Percentiles rank a stretch among this genome's conserved stretches.
phyloP scores from a whole-genome alignment of 2,329 filamentous ascomycete genomes.

The Esteya vermicola region DNA sequence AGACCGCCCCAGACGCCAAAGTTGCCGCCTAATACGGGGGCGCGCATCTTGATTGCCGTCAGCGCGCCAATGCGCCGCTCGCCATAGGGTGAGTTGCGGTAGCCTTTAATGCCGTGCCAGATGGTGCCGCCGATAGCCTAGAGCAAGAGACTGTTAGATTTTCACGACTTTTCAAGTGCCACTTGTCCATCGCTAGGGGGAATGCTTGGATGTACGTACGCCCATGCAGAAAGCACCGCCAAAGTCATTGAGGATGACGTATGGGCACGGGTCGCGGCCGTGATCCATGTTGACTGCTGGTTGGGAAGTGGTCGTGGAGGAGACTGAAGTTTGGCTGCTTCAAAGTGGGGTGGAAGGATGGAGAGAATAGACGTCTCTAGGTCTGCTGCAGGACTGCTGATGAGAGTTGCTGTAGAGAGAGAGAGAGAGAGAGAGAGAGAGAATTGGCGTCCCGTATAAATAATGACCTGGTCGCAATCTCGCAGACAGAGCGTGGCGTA shows the following conservation, averaged over 20 bases:
- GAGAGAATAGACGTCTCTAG: too few species aligned
- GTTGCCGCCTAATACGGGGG: slow-evolving; percentile 91
- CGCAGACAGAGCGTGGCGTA: not conserved
- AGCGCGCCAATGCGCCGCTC: slow-evolving; percentile 91
- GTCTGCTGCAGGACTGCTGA: too few species aligned
- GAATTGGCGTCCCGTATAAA: not conserved
- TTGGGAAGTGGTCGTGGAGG: not conserved
- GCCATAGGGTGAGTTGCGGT: slow-evolving; percentile 78
- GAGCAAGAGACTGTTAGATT: not conserved
- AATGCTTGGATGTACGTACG: slow-evolving; percentile 5
- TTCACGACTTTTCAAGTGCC: not conserved
- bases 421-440: not conserved
- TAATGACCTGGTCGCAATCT: not conserved
- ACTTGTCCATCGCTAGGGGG: not conserved
- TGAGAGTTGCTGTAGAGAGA: too few species aligned
- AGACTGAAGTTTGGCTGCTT: too few species aligned
- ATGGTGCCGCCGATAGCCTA: slow-evolving; percentile 67
- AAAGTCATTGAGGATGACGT: slow-evolving; percentile 93
- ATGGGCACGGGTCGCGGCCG: slow-evolving; percentile 90
- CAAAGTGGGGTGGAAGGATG: not conserved
- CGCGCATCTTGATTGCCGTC: slow-evolving; percentile 94
- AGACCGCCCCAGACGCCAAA: slow-evolving; percentile 96
- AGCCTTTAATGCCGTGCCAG: slow-evolving; percentile 96
- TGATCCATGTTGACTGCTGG: slow-evolving; percentile 63
- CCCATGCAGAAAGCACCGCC: slow-evolving; percentile 48